A percentile compares a stretch with the other conserved stretches of the same genome.
phyloP scores from a whole-genome alignment of 106 monocot genomes.

The Chionographis japonica region DNA sequence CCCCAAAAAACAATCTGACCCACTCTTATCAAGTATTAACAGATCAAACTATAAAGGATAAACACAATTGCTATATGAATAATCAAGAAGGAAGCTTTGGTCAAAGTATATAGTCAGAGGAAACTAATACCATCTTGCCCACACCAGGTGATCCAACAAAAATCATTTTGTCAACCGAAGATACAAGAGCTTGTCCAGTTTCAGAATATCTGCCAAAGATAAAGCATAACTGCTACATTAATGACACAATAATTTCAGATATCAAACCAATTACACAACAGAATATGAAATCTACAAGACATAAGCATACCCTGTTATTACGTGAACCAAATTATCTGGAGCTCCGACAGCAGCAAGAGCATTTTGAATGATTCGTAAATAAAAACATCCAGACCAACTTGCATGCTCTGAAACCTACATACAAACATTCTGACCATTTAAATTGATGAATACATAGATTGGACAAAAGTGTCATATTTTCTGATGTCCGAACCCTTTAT shows the following conservation, averaged over 20 bases:
- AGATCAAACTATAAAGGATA: too few species aligned
- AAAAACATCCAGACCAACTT: slow-evolving; percentile 99
- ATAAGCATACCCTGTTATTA: slow-evolving; percentile 89
- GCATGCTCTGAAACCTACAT: slow-evolving; percentile 97
- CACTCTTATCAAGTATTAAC: too few species aligned
- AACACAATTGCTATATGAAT: background rate
- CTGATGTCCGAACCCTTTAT: too few species aligned
- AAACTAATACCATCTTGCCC: slow-evolving; percentile 78
- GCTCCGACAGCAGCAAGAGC: slow-evolving; percentile 95
- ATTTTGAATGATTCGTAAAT: slow-evolving; percentile 87
- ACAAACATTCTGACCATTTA: slow-evolving; percentile 1
- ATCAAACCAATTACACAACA: background rate
- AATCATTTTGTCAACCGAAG: slow-evolving; percentile 98
- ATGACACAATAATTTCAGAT: background rate
- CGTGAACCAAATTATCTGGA: slow-evolving; percentile 93
- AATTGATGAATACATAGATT: too few species aligned
- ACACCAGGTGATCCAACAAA: slow-evolving; percentile 99
- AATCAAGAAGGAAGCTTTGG: background rate
- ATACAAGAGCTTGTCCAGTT: slow-evolving; percentile 99
- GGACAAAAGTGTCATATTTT: too few species aligned
- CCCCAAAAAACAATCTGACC: too few species aligned
- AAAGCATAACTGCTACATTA: background rate
- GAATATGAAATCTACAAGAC: background rate
- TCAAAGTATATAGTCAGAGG: background rate
- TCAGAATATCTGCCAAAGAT: slow-evolving; percentile 73